Evolutionary conservation across 805 yeast species (phyloP).

Genomic region (Wickerhamomyces subpelliculosus): DNA sequence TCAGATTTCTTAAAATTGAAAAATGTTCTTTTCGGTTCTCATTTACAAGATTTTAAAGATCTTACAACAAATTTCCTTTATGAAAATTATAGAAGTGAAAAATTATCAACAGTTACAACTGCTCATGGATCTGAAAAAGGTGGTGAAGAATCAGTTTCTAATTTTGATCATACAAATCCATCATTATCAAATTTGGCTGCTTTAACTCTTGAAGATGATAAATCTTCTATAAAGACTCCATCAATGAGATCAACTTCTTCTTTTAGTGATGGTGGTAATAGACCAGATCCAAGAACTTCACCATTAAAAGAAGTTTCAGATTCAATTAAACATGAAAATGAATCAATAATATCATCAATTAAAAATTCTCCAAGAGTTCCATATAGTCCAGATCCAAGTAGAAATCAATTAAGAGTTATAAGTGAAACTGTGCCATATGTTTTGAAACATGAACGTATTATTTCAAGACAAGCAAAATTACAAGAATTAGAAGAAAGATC

Average conservation of each 20-base stretch:
- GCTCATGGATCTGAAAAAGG: slow-evolving; percentile 13
- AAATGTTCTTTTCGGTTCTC: slow-evolving; percentile 74
- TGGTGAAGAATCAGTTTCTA: slow-evolving; percentile 16
- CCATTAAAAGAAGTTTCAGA: slow-evolving; percentile 31
- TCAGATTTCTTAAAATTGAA: slow-evolving; percentile 54
- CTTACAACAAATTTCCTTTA: slow-evolving; percentile 70
- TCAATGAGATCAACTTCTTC: slow-evolving; percentile 5
- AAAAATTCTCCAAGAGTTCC: slow-evolving; percentile 28
- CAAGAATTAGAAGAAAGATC: slow-evolving; percentile 76
- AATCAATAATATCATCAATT: slow-evolving; percentile 28
- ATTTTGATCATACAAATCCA: slow-evolving; percentile 29
- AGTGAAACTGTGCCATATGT: slow-evolving; percentile 85
- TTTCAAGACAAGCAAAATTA: slow-evolving; percentile 69
- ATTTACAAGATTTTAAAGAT: slow-evolving; percentile 74
- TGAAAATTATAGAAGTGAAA: slow-evolving; percentile 75
- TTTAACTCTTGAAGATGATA: slow-evolving; percentile 16
- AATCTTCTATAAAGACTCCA: slow-evolving; percentile 10
- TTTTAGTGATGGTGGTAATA: slow-evolving; percentile 1
- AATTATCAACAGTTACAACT: slow-evolving; percentile 56
- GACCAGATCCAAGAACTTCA: slow-evolving; percentile 21
- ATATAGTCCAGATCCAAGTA: slow-evolving; percentile 32
- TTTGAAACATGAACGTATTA: slow-evolving; percentile 65
- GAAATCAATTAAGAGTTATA: slow-evolving; percentile 65
- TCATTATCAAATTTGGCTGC: slow-evolving; percentile 61
- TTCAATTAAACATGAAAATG: slow-evolving; percentile 22